Base-by-base conservation (phyloP, 768 basidiomycete genomes). In the Postia placenta region DNA sequence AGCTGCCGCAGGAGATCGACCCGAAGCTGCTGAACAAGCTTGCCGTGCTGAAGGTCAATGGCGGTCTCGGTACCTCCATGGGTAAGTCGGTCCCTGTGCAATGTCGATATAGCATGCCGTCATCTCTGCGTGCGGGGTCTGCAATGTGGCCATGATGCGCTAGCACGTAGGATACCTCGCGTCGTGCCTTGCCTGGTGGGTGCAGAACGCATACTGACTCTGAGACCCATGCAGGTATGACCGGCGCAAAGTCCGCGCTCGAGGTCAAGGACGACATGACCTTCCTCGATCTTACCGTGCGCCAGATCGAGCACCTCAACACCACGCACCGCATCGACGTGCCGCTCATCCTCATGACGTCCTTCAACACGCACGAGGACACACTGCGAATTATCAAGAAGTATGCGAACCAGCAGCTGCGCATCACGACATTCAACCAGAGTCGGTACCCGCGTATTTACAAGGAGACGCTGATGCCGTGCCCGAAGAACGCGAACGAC, bases 251-350 rank as follows among this genome's bases (percentile, higher is more conserved):
- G 77, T 85, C 81, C 62, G 88, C 93, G 47, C 87, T 97, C 53
- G 94, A 95, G 63, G 92, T 95, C 71, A 87, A 95, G 71, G 87
- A 96, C 60, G 92, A 92, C 65, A 92, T 95, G 93, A 94, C 88
- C 45, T 97, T 96, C 81, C 81, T 97, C 54, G 94, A 97, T 67
- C 79, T 97, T 54, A 87, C 82, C 48, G 91, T 97, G 40, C 80
- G 91, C 56, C 93, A 96, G 71, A 92, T 97, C 61, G 92, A 96
- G 76, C 90, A 95, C 67, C 83, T 95, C 64, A 93, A 94, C 76
- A 87, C 83, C 45, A 78, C 81, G 42, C 74, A 80, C 63, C 80
- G 80, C 55, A 85, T 90, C 68, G 87, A 96, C 69, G 90, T 95
- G 39, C 93, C 92, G n/a, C 86, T 96, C 67, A 87, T 96, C 71